These are phyloP conservation scores for Calendula officinalis DNA, from an alignment of 129 eudicot species.

Conservation along the genomic window DNA sequence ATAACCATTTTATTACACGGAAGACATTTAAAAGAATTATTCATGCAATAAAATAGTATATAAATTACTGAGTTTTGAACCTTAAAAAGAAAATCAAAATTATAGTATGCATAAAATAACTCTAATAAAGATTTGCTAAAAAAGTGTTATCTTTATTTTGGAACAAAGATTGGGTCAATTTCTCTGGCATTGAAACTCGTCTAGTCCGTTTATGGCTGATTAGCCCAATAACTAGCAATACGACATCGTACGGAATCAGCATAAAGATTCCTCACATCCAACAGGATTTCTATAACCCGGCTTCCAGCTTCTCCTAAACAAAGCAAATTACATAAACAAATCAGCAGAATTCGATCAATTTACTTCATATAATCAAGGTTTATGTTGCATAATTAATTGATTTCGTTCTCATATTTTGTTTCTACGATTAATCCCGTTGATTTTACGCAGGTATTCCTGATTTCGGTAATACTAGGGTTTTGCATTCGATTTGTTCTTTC, in stretches of 20 bases:
- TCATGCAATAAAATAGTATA: no score
- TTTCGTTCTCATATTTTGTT: background rate
- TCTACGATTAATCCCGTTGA: background rate
- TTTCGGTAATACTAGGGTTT: slow-evolving; percentile 29
- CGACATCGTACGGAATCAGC: slow-evolving; percentile 11
- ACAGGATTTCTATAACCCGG: background rate
- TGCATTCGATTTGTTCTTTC: slow-evolving; percentile 3
- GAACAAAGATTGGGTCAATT: no score
- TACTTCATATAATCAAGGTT: slow-evolving; percentile 25
- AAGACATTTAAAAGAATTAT: no score
- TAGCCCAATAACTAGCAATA: slow-evolving; percentile 1
- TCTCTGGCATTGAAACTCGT: background rate
- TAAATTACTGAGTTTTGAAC: no score
- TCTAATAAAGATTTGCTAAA: no score
- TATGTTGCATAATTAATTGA: background rate
- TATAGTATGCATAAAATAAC: no score
- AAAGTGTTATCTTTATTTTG: no score
- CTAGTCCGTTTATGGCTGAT: background rate
- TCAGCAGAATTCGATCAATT: background rate
- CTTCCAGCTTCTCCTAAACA: background rate
- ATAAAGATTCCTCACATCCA: background rate
- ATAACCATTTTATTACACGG: no score
- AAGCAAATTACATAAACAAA: slow-evolving; percentile 11
- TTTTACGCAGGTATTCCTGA: slow-evolving; percentile 13
- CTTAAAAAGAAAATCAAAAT: no score